A percentile compares a stretch with the other conserved stretches of the same genome.
Conservation (phyloP, 345 rosid species). For the Mangifera indica region DNA sequence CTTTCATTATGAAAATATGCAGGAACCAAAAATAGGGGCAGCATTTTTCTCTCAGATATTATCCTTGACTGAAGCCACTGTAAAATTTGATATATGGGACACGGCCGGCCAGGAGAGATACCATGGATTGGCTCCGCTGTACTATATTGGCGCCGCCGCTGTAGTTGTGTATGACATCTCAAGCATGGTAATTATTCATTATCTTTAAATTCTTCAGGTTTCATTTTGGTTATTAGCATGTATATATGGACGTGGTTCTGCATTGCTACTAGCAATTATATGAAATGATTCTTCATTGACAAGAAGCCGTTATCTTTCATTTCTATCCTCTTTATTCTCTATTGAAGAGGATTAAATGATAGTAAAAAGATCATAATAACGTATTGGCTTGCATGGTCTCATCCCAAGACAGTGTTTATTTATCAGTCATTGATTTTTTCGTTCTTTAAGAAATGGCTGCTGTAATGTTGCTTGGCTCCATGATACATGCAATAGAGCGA, state of each 20-base stretch:
- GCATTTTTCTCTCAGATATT: constrained; percentile 77
- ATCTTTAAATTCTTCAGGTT: neutral
- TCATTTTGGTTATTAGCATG: too few relatives aligned
- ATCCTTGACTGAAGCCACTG: constrained; percentile 57
- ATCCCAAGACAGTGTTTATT: too few relatives aligned
- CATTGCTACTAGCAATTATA: neutral
- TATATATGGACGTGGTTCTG: neutral
- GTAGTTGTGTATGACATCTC: constrained; percentile 65
- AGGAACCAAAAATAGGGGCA: constrained; percentile 77
- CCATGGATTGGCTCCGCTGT: constrained; percentile 79
- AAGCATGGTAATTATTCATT: constrained; percentile 38
- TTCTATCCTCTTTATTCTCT: neutral
- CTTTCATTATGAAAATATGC: neutral
- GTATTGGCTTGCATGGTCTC: too few relatives aligned
- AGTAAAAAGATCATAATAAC: neutral
- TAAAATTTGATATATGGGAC: constrained; percentile 81
- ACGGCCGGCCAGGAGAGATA: constrained; percentile 78
- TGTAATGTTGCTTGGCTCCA: constrained; percentile 20
- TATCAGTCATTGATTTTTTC: too few relatives aligned
- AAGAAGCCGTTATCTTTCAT: neutral
- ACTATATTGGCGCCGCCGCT: constrained; percentile 73
- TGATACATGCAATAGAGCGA: constrained; percentile 62
- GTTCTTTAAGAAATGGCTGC: neutral
- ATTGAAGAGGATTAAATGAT: neutral
- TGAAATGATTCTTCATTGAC: neutral